A percentile compares a stretch with the other conserved stretches of the same genome.
Conservation (phyloP, 208 protist genomes). For the Acanthamoeba rhysodes region DNA sequence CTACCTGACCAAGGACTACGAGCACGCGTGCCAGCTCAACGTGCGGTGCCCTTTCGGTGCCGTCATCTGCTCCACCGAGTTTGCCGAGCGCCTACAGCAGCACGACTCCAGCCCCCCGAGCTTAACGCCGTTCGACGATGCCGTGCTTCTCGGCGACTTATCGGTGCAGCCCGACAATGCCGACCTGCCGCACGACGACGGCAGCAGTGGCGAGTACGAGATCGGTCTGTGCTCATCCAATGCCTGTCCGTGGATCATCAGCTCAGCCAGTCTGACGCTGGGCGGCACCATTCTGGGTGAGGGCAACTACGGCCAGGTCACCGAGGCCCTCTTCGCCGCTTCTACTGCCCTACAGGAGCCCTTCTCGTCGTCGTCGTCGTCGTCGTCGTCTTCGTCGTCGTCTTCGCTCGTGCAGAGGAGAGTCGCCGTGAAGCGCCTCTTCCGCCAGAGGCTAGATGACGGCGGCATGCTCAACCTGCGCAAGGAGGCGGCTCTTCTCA, state of each 20-base stretch:
- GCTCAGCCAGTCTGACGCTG: not conserved
- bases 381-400: not conserved
- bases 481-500: constrained; percentile 33
- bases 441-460: not conserved
- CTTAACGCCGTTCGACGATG: not conserved
- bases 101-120: not conserved
- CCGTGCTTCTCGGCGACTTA: not conserved
- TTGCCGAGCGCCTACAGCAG: too few relatives aligned
- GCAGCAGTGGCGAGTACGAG: not conserved
- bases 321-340: not conserved
- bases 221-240: not conserved
- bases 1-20: not conserved
- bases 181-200: not conserved
- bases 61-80: not conserved
- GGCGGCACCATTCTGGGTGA: not conserved
- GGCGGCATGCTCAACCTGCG: constrained; percentile 3
- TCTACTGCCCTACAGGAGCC: too few relatives aligned
- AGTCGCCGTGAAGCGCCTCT: not conserved
- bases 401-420: not conserved
- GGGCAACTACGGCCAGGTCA: constrained; percentile 13
- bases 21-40: not conserved
- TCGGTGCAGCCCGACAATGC: not conserved
- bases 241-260: not conserved
- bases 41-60: not conserved
- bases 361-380: not conserved